Evolutionary conservation across 2,329 filamentous ascomycete species (phyloP).

Genomic region (Alternaria tenuissima): DNA sequence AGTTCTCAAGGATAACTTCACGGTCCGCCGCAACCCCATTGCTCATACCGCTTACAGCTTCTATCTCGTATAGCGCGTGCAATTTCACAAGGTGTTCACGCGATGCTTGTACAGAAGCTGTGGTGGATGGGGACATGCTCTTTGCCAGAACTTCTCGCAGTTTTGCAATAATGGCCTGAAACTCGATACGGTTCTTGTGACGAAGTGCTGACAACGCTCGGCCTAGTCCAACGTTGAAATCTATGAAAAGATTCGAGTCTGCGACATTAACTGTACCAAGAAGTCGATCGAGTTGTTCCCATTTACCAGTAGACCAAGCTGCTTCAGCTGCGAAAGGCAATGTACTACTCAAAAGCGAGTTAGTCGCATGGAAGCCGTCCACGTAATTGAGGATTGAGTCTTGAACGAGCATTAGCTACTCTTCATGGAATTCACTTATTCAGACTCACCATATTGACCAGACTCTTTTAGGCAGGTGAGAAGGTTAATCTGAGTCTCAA

Average conservation of each 20-base stretch:
- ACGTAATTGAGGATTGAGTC: slow-evolving; percentile 88
- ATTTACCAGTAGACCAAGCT: slow-evolving; percentile 87
- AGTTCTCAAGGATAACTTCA: slow-evolving; percentile 56
- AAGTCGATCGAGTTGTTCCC: slow-evolving; percentile 76
- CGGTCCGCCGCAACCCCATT: slow-evolving; percentile 48
- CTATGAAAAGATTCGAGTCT: slow-evolving; percentile 53
- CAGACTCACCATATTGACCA: slow-evolving; percentile 81
- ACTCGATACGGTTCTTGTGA: slow-evolving; percentile 59
- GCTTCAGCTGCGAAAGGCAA: slow-evolving; percentile 89
- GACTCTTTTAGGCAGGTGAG: slow-evolving; percentile 91
- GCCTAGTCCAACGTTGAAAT: slow-evolving; percentile 87
- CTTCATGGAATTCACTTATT: neutral
- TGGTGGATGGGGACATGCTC: slow-evolving; percentile 77
- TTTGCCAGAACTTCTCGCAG: slow-evolving; percentile 76
- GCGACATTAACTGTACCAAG: slow-evolving; percentile 55
- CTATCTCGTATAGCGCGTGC: slow-evolving; percentile 87
- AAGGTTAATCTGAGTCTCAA: slow-evolving; percentile 81
- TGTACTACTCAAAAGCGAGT: slow-evolving; percentile 56
- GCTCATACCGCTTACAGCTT: slow-evolving; percentile 69
- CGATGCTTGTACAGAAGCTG: slow-evolving; percentile 80
- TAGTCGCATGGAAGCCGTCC: slow-evolving; percentile 70
- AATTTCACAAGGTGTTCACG: slow-evolving; percentile 86
- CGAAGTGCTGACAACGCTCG: slow-evolving; percentile 69
- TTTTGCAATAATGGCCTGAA: slow-evolving; percentile 66
- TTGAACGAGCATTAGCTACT: slow-evolving; percentile 50